phyloP scores from a whole-genome alignment of 208 protist species.

The Phytomonas sp. region DNA sequence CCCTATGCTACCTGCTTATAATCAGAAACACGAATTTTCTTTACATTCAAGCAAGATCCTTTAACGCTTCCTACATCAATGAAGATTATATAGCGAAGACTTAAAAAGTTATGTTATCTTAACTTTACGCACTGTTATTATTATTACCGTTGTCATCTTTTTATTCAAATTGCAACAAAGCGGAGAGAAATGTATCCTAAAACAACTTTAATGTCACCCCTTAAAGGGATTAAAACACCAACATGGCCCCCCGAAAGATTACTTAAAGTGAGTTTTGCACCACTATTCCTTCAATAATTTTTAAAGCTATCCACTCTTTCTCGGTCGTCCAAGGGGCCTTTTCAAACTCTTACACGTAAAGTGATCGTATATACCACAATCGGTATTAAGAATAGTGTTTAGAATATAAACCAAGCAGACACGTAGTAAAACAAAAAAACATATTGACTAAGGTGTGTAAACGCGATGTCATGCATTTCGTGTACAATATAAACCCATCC shows the following conservation, averaged over 20 bases:
- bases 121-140: neutral
- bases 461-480: neutral
- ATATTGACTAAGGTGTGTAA: neutral
- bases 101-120: neutral
- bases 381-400: neutral
- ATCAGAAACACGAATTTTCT: neutral
- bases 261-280: neutral
- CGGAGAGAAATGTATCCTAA: conserved; percentile 6
- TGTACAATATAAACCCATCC: neutral
- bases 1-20: neutral
- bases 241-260: neutral
- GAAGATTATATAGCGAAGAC: neutral
- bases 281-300: conserved; percentile 1
- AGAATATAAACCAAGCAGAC: neutral
- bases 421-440: neutral
- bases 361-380: neutral
- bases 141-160: conserved; percentile 9
- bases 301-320: neutral
- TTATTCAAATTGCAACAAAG: neutral
- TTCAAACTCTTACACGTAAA: neutral
- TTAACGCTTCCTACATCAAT: neutral
- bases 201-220: neutral
- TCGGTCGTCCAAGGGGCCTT: neutral
- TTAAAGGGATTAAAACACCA: conserved; percentile 3
- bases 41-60: neutral